phyloP scores from a whole-genome alignment of 2,329 filamentous ascomycete genomes.

The Penicillium sp. region DNA sequence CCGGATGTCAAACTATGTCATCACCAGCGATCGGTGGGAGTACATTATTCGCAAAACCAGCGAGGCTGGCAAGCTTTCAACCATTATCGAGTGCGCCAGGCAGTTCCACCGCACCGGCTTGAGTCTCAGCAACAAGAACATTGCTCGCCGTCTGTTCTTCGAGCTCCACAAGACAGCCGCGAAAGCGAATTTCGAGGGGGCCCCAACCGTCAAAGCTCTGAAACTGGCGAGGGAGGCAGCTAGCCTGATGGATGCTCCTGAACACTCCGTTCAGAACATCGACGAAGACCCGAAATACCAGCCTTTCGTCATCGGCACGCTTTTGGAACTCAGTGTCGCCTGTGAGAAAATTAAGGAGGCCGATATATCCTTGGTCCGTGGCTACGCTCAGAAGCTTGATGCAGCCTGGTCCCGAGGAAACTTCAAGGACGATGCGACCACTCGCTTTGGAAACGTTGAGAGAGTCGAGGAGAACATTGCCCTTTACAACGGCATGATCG shows the following conservation, averaged over 20 bases:
- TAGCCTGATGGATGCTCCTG: slow-evolving; percentile 36
- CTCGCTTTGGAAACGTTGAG: slow-evolving; percentile 14
- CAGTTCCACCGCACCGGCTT: slow-evolving; percentile 38
- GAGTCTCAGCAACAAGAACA: slow-evolving; percentile 27
- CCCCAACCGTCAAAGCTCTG: slow-evolving; percentile 28
- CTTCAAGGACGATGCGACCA: slow-evolving; percentile 16
- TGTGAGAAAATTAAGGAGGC: slow-evolving; percentile 43
- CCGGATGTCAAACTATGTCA: slow-evolving; percentile 27
- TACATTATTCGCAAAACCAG: slow-evolving; percentile 41
- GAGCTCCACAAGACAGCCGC: slow-evolving; percentile 38
- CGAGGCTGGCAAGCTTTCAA: slow-evolving; percentile 33
- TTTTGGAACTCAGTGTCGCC: slow-evolving; percentile 48
- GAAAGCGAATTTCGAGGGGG: slow-evolving; percentile 34
- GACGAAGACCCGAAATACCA: slow-evolving; percentile 37
- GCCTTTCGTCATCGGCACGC: slow-evolving; percentile 43
- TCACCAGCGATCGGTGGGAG: slow-evolving; percentile 29
- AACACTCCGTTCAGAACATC: slow-evolving; percentile 27
- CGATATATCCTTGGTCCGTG: slow-evolving; percentile 37
- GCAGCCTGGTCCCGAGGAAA: slow-evolving; percentile 32
- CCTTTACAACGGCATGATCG: slow-evolving; percentile 43
- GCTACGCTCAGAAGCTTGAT: slow-evolving; percentile 41
- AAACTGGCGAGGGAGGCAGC: slow-evolving; percentile 36
- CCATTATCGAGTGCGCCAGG: slow-evolving; percentile 39
- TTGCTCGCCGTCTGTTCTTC: slow-evolving; percentile 38
- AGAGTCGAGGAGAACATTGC: slow-evolving; percentile 35